A percentile compares a stretch with the other conserved stretches of the same genome.
Evolutionary conservation across 2,329 filamentous ascomycete species (phyloP).

Genomic region (Trichoderma breve): DNA sequence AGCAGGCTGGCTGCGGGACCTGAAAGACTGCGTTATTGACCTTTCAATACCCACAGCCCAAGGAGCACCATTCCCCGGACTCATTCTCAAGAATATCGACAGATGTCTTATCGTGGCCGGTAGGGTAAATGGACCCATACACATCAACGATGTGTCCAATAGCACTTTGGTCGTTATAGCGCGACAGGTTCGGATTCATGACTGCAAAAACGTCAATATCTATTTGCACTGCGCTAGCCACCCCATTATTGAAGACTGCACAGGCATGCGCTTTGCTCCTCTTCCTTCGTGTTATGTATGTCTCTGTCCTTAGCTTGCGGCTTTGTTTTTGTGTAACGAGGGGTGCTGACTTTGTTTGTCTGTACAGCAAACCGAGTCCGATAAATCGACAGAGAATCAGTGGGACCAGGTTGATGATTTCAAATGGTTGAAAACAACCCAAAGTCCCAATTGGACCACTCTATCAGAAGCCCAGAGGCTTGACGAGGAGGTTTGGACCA

Average conservation of each 20-base stretch:
- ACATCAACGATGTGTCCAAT: constrained; percentile 72
- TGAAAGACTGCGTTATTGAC: constrained; percentile 73
- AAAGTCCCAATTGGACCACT: constrained; percentile 84
- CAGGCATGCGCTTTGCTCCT: constrained; percentile 72
- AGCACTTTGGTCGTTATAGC: constrained; percentile 76
- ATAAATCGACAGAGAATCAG: constrained; percentile 55
- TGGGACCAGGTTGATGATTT: constrained; percentile 96
- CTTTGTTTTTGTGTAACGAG: background rate
- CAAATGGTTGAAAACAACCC: constrained; percentile 87
- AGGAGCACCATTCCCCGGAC: constrained; percentile 66
- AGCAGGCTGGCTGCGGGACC: constrained; percentile 68
- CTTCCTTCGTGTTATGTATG: constrained; percentile 69
- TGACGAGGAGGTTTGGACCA: constrained; percentile 64
- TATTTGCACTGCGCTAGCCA: constrained; percentile 80
- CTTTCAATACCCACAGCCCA: constrained; percentile 64
- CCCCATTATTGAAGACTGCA: constrained; percentile 92
- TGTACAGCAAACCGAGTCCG: constrained; percentile 30
- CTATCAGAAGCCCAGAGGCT: constrained; percentile 61
- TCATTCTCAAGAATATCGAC: constrained; percentile 65
- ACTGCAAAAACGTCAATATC: constrained; percentile 75
- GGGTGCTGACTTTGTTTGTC: constrained; percentile 9
- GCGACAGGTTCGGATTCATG: constrained; percentile 90
- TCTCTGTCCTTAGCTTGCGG: constrained; percentile 22
- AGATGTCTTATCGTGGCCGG: constrained; percentile 75
- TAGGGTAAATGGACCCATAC: constrained; percentile 73